Evolutionary conservation across 768 basidiomycete species (phyloP).

Genomic region (Auriscalpium microsporum): DNA sequence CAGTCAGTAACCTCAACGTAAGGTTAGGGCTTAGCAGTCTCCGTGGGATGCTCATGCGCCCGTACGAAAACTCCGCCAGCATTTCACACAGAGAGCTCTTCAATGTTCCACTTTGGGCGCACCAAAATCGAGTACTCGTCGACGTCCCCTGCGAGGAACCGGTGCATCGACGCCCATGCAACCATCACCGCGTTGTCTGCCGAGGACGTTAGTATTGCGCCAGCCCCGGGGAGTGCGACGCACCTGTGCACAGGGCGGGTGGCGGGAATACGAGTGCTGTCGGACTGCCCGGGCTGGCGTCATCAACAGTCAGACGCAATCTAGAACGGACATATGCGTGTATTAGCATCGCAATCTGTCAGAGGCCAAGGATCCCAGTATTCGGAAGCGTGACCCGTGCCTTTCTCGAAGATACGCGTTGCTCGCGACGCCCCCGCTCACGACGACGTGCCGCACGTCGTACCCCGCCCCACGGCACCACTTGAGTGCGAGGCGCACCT

Average conservation of each 20-base stretch:
- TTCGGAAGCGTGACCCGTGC: conserved; percentile 29
- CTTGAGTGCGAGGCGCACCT: conserved; percentile 48
- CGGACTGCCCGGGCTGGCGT: conserved; percentile 21
- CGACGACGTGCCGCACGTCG: conserved; percentile 52
- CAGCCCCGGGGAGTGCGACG: conserved; percentile 7
- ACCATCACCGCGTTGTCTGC: conserved; percentile 97
- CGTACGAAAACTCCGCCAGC: too few species aligned
- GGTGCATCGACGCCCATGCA: conserved; percentile 82
- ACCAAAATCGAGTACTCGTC: conserved; percentile 57
- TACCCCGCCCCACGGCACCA: conserved; percentile 37
- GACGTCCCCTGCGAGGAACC: conserved; percentile 55
- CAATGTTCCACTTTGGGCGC: conserved; percentile 72
- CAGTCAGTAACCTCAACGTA: too few species aligned
- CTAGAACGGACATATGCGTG: conserved; percentile 17
- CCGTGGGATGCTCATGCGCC: too few species aligned
- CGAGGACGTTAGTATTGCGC: background rate
- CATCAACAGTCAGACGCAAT: conserved; percentile 22
- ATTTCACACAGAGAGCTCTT: conserved; percentile 31
- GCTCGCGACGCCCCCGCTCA: conserved; percentile 91
- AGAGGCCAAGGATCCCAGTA: background rate
- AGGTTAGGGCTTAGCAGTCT: too few species aligned
- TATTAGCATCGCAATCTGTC: conserved; percentile 1
- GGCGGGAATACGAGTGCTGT: conserved; percentile 68
- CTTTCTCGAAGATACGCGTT: conserved; percentile 61
- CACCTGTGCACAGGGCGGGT: conserved; percentile 72